Conservation (phyloP, 345 rosid species). For the Eucalyptus fibrosa region DNA sequence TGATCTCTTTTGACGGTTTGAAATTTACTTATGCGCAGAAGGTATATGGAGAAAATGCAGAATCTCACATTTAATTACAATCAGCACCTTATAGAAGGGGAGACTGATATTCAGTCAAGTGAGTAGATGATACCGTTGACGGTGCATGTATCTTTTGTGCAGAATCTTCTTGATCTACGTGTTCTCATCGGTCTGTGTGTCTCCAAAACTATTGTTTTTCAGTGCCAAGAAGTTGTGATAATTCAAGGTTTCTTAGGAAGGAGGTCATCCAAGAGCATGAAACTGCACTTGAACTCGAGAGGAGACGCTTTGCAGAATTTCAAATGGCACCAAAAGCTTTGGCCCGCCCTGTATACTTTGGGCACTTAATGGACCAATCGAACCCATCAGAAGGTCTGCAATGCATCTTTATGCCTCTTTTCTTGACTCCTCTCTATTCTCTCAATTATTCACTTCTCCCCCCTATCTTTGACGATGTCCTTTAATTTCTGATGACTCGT, state of each 20-base stretch:
- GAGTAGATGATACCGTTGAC: background rate
- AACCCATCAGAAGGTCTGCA: conserved; percentile 39
- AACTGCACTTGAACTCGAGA: conserved; percentile 34
- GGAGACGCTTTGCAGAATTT: conserved; percentile 21
- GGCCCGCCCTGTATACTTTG: conserved; percentile 24
- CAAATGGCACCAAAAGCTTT: conserved; percentile 21
- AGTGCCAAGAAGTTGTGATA: conserved; percentile 36
- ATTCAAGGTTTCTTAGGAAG: conserved; percentile 34
- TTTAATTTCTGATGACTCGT: background rate
- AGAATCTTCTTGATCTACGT: background rate
- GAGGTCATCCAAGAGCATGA: conserved; percentile 37
- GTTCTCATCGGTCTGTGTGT: background rate
- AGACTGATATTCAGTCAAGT: conserved; percentile 56
- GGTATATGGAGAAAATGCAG: conserved; percentile 38
- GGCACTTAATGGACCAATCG: conserved; percentile 38
- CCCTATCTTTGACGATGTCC: background rate
- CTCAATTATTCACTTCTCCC: background rate
- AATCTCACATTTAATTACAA: conserved; percentile 19
- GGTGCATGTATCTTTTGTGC: background rate
- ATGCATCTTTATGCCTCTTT: background rate
- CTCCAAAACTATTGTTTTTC: background rate
- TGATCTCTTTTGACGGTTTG: background rate
- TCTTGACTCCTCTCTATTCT: background rate
- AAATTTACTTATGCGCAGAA: conserved; percentile 17
- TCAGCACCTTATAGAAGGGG: conserved; percentile 37